Evolutionary conservation across 129 eudicot genomes (phyloP).

Genomic region (Oenanthe sinensis): DNA sequence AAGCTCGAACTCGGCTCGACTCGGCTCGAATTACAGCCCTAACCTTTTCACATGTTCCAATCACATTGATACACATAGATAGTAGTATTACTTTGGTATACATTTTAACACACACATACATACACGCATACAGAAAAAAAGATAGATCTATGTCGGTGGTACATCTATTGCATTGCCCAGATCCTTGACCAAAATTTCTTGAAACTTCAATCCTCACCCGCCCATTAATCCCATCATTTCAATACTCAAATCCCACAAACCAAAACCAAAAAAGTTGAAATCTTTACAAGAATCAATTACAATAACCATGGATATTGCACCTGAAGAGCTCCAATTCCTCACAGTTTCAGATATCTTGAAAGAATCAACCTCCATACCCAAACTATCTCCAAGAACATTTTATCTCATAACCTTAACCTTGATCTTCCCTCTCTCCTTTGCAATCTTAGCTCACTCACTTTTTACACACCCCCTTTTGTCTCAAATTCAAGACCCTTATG

Average conservation of each 20-base stretch:
- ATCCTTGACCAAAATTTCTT: background rate
- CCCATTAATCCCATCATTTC: background rate
- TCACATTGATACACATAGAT: background rate
- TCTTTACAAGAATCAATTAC: background rate
- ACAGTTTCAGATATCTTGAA: constrained; percentile 30
- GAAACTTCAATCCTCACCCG: background rate
- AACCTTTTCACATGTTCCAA: background rate
- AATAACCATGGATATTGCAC: constrained; percentile 19
- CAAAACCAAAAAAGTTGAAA: background rate
- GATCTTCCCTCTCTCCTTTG: constrained; percentile 53
- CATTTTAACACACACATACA: background rate
- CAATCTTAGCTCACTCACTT: constrained; percentile 55
- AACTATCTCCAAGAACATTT: constrained; percentile 45
- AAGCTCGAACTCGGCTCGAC: too few relatives aligned
- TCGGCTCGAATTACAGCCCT: too few relatives aligned
- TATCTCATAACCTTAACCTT: constrained; percentile 48
- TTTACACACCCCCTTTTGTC: constrained; percentile 48
- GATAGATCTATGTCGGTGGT: constrained; percentile 2
- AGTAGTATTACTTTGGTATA: too few relatives aligned
- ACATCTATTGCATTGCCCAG: background rate
- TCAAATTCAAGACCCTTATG: constrained; percentile 32
- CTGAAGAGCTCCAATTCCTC: constrained; percentile 51
- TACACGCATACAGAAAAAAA: background rate
- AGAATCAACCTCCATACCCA: constrained; percentile 54
- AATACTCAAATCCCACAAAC: background rate